These are phyloP conservation scores for Botryobasidium botryosum DNA, from an alignment of 768 basidiomycete species.

Conservation along the genomic window DNA sequence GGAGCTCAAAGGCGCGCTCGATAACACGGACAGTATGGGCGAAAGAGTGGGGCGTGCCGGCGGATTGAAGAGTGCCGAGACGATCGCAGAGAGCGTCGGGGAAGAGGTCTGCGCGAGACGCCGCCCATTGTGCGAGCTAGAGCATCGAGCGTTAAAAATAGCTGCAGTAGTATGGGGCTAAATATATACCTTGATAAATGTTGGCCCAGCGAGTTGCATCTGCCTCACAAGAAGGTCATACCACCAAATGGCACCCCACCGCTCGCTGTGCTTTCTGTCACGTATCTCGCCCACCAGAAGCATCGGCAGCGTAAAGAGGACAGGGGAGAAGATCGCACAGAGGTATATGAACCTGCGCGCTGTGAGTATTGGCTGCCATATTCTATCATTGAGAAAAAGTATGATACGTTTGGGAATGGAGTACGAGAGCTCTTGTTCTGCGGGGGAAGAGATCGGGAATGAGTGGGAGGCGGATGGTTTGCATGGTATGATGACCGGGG, in stretches of 20 bases:
- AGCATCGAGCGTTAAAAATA: neutral
- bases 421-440: no score
- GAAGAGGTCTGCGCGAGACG: constrained; percentile 86
- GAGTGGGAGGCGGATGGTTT: no score
- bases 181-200: constrained; percentile 73
- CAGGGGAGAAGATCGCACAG: constrained; percentile 70
- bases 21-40: constrained; percentile 65
- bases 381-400: constrained; percentile 32
- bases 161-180: no score
- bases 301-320: constrained; percentile 72
- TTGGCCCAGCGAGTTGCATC: constrained; percentile 93
- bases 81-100: constrained; percentile 69
- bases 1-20: constrained; percentile 63
- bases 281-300: constrained; percentile 44
- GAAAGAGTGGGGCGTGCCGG: constrained; percentile 65
- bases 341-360: constrained; percentile 70
- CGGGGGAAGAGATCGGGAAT: no score
- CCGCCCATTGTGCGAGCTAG: constrained; percentile 97
- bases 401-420: constrained; percentile 30
- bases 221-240: constrained; percentile 71
- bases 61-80: constrained; percentile 77
- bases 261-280: constrained; percentile 38
- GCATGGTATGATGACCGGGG: constrained; percentile 34
- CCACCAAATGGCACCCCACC: constrained; percentile 96
- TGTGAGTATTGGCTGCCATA: constrained; percentile 80